A percentile compares a stretch with the other conserved stretches of the same genome.
phyloP scores from a whole-genome alignment of 495 filamentous ascomycete genomes.

The Aspergillus panamensis region DNA sequence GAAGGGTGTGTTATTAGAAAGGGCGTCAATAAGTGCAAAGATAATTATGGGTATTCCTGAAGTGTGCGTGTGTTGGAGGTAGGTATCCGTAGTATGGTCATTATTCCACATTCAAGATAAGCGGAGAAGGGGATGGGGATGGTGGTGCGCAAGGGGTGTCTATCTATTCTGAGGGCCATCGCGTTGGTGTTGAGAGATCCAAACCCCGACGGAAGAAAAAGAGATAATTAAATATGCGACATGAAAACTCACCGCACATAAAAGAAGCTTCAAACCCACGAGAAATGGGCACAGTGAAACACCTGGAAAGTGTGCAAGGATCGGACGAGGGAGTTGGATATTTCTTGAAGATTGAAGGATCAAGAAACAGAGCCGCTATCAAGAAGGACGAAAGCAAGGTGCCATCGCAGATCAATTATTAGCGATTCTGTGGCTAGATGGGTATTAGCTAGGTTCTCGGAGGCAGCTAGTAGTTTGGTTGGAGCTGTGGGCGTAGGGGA shows the following conservation, averaged over 20 bases:
- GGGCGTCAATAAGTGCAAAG: neutral
- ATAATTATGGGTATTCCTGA: neutral
- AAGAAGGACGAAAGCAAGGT: conserved; percentile 3
- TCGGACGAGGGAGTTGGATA: neutral
- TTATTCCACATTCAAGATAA: neutral
- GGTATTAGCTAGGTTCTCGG: neutral
- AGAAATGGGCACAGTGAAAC: neutral
- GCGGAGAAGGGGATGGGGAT: neutral
- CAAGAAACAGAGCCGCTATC: conserved; percentile 14
- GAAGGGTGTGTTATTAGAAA: neutral
- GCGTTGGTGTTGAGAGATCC: too few species aligned
- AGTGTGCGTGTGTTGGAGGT: neutral
- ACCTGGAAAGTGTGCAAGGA: neutral
- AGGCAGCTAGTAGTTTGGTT: conserved; percentile 2
- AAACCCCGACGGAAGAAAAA: neutral
- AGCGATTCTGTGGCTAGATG: neutral
- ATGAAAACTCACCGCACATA: neutral
- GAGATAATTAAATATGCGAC: neutral
- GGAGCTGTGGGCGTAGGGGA: neutral
- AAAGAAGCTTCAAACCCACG: neutral
- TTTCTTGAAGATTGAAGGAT: conserved; percentile 9
- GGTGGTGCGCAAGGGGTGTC: neutral
- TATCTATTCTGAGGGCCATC: neutral
- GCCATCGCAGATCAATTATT: conserved; percentile 11
- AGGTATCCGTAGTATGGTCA: neutral